phyloP scores from a whole-genome alignment of 345 rosid genomes.

The Gossypium turneri region DNA sequence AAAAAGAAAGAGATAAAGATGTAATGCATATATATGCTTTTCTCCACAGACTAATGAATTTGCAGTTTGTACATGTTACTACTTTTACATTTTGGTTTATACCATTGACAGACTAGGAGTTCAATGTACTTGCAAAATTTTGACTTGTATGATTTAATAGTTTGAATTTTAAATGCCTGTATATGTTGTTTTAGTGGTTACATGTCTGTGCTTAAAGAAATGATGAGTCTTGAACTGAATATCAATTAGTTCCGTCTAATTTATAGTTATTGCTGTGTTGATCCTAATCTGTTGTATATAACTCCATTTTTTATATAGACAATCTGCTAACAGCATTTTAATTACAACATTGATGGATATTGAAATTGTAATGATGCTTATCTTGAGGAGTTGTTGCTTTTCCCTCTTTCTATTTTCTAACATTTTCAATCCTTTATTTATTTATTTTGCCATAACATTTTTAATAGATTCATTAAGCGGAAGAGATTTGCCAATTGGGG shows the following conservation, averaged over 20 bases:
- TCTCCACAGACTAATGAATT: neutral
- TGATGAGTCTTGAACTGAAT: neutral
- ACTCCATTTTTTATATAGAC: neutral
- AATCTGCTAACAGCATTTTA: neutral
- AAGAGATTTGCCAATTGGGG: slow-evolving; percentile 25
- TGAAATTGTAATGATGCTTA: neutral
- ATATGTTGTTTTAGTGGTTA: neutral
- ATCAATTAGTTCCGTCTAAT: neutral
- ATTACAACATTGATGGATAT: neutral
- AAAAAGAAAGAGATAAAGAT: neutral
- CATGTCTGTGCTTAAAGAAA: neutral
- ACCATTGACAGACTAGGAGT: neutral
- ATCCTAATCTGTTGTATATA: neutral
- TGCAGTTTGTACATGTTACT: neutral
- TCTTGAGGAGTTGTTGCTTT: slow-evolving; percentile 20
- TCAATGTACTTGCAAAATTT: neutral
- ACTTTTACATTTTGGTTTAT: slow-evolving; percentile 1
- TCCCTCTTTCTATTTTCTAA: slow-evolving; percentile 5
- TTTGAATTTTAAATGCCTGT: neutral
- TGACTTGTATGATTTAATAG: neutral
- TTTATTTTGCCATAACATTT: neutral
- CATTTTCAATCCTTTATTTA: neutral
- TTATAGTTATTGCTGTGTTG: neutral
- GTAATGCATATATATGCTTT: neutral
- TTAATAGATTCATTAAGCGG: slow-evolving; percentile 28